phyloP scores from a whole-genome alignment of 2,329 filamentous ascomycete genomes.

The Zasmidium cellare region DNA sequence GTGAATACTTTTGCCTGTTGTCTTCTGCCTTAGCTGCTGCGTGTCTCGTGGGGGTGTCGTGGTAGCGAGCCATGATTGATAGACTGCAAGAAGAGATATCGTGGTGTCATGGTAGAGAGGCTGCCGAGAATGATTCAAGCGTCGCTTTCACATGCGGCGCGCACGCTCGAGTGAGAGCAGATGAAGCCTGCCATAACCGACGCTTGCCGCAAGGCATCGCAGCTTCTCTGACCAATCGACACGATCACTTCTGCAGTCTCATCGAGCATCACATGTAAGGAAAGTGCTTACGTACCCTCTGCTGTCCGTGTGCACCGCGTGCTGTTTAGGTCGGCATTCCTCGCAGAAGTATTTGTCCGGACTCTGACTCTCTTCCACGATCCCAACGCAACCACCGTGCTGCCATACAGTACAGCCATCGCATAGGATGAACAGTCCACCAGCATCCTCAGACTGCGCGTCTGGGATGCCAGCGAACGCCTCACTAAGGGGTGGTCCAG shows the following conservation, averaged over 20 bases:
- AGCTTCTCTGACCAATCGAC: background rate
- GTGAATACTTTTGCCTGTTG: slow-evolving; percentile 61
- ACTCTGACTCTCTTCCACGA: slow-evolving; percentile 88
- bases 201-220: background rate
- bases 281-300: slow-evolving; percentile 72
- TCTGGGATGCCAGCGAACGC: slow-evolving; percentile 47
- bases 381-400: slow-evolving; percentile 94
- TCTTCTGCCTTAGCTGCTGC: slow-evolving; percentile 31
- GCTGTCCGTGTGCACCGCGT: slow-evolving; percentile 75
- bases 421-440: slow-evolving; percentile 96
- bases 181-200: background rate
- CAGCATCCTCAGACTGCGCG: slow-evolving; percentile 75
- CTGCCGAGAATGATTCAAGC: background rate
- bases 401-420: slow-evolving; percentile 98
- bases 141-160: background rate
- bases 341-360: slow-evolving; percentile 99
- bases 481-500: slow-evolving; percentile 68
- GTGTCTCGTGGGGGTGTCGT: slow-evolving; percentile 20
- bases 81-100: background rate
- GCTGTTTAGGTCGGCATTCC: slow-evolving; percentile 85
- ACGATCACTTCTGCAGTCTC: background rate
- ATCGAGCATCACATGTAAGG: slow-evolving; percentile 8
- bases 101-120: background rate
- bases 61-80: slow-evolving; percentile 29
- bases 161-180: background rate